Evolutionary conservation across 257 asterid species (phyloP).

Genomic region (Fraxinus excelsior): DNA sequence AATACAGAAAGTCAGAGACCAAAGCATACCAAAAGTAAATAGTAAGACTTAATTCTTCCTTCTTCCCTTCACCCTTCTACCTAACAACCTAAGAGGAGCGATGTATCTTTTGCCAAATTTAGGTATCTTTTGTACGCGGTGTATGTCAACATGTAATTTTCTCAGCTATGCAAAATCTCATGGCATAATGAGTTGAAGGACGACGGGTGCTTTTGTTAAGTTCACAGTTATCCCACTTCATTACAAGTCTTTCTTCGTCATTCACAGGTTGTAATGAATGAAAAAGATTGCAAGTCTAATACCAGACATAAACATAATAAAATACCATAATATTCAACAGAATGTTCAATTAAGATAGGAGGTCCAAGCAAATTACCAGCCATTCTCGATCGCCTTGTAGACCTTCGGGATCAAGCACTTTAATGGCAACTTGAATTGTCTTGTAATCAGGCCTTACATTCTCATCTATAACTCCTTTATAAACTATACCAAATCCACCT

Average conservation of each 20-base stretch:
- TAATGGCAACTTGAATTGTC: conserved; percentile 72
- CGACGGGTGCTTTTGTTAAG: too few species aligned
- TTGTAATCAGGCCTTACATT: conserved; percentile 62
- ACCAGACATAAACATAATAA: neutral
- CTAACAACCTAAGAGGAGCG: neutral
- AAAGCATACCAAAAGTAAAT: neutral
- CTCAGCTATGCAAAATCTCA: too few species aligned
- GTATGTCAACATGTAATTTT: too few species aligned
- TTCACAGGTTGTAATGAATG: neutral
- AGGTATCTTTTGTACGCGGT: too few species aligned
- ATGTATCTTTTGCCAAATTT: too few species aligned
- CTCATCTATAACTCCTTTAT: conserved; percentile 81
- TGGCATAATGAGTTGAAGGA: too few species aligned
- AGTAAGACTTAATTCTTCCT: neutral
- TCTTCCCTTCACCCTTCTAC: neutral
- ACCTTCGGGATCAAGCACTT: conserved; percentile 93
- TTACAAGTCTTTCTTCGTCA: neutral
- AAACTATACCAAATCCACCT: conserved; percentile 96
- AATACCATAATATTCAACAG: neutral
- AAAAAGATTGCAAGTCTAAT: neutral
- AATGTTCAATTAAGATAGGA: conserved; percentile 4
- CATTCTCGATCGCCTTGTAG: conserved; percentile 94
- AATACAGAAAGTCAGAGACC: neutral
- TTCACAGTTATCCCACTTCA: neutral
- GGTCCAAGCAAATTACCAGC: conserved; percentile 58